Base-by-base conservation (phyloP, 441 rosid genomes). In the Arabidopsis hybrid region DNA sequence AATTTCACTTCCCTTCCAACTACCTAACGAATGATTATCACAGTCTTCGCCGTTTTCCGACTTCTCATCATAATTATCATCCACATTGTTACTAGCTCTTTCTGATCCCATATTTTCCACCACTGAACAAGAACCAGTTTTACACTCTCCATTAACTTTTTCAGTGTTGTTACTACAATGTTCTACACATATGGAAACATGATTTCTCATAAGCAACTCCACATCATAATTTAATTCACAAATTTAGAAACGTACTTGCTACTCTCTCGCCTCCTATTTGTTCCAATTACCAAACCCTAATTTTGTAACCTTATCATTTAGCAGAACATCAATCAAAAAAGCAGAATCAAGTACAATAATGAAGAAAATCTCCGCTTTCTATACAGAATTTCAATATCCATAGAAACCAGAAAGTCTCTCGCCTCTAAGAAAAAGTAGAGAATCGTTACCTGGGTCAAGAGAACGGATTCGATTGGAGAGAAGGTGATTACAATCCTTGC, bases 391-490 rank as follows among this genome's bases (percentile, higher is more conserved):
- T 47, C 26, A 65, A 40, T 10, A 13, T 73, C 18, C 26, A 13
- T 17, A 35, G 62, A 34, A 36, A 40, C 1, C 6, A 17, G 18
- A 43, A 13, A 12, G 1, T 43, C 36, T 57, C 4, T 4, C 38
- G 11, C 4, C 10, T 10, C 26, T 21, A 10, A 4, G 8, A 55
- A 62, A 62, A 13, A 16, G 14, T 72, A 1, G 45, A 35, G 42
- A 36, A 45, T 9, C 31, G 21, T 60, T 68, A 96, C 99, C 96
- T 60, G 84, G 69, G 71, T 78, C 78, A 57, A 96, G 87, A 50
- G 91, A 87, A 58, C 66, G 88, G 73, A 96, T 78, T 78, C 97
- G 97, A 79, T 76, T 70, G 49, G 96, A 66, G 87, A 93, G 93
- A 42, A 32, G 78, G 56, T 69, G 76, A 64, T 85, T 61, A 85